Conservation (phyloP, 192 early-diverging fungal species). For the Mortierella alpina region DNA sequence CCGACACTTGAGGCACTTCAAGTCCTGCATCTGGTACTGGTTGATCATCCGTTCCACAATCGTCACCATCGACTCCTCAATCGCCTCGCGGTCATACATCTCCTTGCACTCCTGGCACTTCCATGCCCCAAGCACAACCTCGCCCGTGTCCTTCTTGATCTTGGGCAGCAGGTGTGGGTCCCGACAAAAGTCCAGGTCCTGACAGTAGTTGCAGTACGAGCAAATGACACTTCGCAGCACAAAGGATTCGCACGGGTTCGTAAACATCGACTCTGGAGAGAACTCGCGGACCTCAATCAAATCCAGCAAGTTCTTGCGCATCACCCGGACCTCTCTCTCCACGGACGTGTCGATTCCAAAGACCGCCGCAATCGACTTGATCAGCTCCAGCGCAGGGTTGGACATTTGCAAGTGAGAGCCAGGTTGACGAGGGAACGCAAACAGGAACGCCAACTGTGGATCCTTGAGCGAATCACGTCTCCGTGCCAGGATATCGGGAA, state of each 20-base stretch:
- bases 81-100: slow-evolving; percentile 80
- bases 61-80: slow-evolving; percentile 88
- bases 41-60: slow-evolving; percentile 72
- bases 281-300: slow-evolving; percentile 88
- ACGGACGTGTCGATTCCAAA: slow-evolving; percentile 80
- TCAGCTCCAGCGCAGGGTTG: slow-evolving; percentile 86
- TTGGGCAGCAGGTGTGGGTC: slow-evolving; percentile 74
- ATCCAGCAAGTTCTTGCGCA: slow-evolving; percentile 83
- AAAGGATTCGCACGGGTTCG: slow-evolving; percentile 86
- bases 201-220: slow-evolving; percentile 84
- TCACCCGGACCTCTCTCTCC: slow-evolving; percentile 80
- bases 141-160: slow-evolving; percentile 53
- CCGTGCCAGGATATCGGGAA: slow-evolving; percentile 67
- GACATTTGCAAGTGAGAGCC: slow-evolving; percentile 75
- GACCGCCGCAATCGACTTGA: slow-evolving; percentile 81
- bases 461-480: slow-evolving; percentile 51
- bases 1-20: slow-evolving; percentile 84
- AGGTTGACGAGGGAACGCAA: slow-evolving; percentile 74
- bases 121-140: slow-evolving; percentile 65
- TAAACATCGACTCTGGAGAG: slow-evolving; percentile 77
- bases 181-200: slow-evolving; percentile 93
- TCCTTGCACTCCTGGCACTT: slow-evolving; percentile 79
- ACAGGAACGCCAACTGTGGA: slow-evolving; percentile 57
- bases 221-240: slow-evolving; percentile 86
- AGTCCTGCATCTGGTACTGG: slow-evolving; percentile 91